Conservation (phyloP, 495 filamentous ascomycete species). For the Glonium stellatum region DNA sequence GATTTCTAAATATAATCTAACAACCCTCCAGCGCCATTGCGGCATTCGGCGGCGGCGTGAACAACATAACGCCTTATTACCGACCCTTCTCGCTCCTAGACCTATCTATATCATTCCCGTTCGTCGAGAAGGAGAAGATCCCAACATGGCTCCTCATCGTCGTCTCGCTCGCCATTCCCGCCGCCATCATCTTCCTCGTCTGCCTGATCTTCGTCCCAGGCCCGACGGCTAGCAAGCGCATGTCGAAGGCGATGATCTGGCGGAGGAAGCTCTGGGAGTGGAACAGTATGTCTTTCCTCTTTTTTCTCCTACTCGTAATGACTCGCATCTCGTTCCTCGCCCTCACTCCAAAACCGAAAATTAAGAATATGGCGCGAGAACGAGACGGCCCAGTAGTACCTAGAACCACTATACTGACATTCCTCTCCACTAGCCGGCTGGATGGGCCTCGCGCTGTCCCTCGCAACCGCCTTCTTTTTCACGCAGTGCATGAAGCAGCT, state of each 20-base stretch:
- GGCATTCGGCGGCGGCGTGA: slow-evolving; percentile 31
- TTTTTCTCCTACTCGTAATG: neutral
- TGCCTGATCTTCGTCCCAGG: slow-evolving; percentile 47
- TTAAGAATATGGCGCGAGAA: too few species aligned
- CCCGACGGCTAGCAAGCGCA: slow-evolving; percentile 27
- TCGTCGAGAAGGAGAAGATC: slow-evolving; percentile 49
- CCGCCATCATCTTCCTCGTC: slow-evolving; percentile 44
- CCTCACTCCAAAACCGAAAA: too few species aligned
- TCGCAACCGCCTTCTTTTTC: slow-evolving; percentile 51
- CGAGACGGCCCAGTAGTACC: too few species aligned
- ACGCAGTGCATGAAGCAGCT: slow-evolving; percentile 59
- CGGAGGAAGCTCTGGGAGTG: slow-evolving; percentile 55
- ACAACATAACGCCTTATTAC: slow-evolving; percentile 32
- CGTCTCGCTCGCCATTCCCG: slow-evolving; percentile 48
- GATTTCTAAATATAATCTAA: slow-evolving; percentile 2
- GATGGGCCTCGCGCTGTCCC: slow-evolving; percentile 53
- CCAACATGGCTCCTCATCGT: slow-evolving; percentile 45
- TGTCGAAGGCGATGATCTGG: slow-evolving; percentile 37
- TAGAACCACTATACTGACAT: neutral
- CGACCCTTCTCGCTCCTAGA: slow-evolving; percentile 46
- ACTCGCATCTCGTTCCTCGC: neutral
- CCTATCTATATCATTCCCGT: slow-evolving; percentile 52
- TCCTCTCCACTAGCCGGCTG: slow-evolving; percentile 38
- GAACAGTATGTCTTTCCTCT: slow-evolving; percentile 38
- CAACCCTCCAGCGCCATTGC: slow-evolving; percentile 30